Conservation (phyloP, 2,329 filamentous ascomycete genomes). For the Lasiodiplodia sp. region DNA sequence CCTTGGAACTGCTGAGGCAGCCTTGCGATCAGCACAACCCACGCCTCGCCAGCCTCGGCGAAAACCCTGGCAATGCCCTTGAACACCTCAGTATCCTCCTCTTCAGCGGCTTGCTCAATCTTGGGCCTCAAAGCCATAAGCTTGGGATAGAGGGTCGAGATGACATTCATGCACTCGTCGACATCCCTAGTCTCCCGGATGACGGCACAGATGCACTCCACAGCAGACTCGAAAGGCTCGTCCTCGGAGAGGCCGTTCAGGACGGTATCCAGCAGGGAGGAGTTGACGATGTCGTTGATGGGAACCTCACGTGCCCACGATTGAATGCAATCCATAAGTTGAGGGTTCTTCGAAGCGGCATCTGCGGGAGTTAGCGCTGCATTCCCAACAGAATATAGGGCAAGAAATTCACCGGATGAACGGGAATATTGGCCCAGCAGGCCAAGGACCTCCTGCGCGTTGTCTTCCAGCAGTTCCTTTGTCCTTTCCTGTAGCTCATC, state of each 20-base stretch:
- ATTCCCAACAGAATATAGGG: background rate
- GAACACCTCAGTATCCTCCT: conserved; percentile 85
- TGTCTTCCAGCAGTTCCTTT: conserved; percentile 87
- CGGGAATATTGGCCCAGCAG: conserved; percentile 90
- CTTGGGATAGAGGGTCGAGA: conserved; percentile 82
- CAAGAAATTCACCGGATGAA: conserved; percentile 75
- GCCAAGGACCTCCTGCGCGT: conserved; percentile 84
- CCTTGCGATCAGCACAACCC: conserved; percentile 90
- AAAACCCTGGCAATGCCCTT: conserved; percentile 91
- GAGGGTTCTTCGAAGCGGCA: conserved; percentile 82
- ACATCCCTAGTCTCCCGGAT: conserved; percentile 93
- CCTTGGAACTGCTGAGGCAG: conserved; percentile 81
- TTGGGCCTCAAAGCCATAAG: conserved; percentile 79
- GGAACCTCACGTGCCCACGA: conserved; percentile 97
- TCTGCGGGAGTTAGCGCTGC: conserved; percentile 55
- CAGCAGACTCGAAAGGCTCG: conserved; percentile 81
- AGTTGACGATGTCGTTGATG: conserved; percentile 80
- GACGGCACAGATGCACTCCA: conserved; percentile 91
- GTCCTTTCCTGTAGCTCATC: conserved; percentile 90
- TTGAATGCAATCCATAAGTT: conserved; percentile 92
- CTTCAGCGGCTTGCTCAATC: conserved; percentile 75
- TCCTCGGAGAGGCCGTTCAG: conserved; percentile 79
- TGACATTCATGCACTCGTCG: conserved; percentile 84
- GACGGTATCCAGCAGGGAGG: conserved; percentile 81
- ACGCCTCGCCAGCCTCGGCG: conserved; percentile 90